Base-by-base conservation (phyloP, 768 basidiomycete genomes). In the Boletus pseudo-olivaceus region DNA sequence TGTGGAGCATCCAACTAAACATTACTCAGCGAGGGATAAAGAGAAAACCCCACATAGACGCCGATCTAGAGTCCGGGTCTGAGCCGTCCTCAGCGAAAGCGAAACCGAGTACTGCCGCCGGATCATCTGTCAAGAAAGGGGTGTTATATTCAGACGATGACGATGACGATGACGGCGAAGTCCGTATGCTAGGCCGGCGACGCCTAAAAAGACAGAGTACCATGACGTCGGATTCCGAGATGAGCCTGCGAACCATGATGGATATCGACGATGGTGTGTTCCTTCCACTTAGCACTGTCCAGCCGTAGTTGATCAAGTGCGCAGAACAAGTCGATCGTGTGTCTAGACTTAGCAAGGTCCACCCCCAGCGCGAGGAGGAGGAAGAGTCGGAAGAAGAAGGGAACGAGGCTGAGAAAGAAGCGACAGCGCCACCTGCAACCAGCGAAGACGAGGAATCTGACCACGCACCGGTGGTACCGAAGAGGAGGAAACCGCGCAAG, bases 201-300 rank as follows among this genome's bases (percentile, higher is more conserved):
- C 70, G 63, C 39, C 67, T 41, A 40, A 63, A 62, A 26, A 65
- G 73, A 47, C 76, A 75, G 62, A 61, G 71, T 42, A 64, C 54
- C 56, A 48, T 67, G 68, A 75, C 59, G 67, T 75, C 74, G 9
- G 79, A 83, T 53, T 72, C 75, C 15, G 80, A 72, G 59, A 65
- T 53, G 57, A 79, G 78, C 41, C 46, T 79, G 45, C 67, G 67
- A n/a, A 85, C 80, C 10, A 78, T 89, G 75, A 88, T 89, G 87
- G 88, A 90, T 47, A 78, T 89, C 50, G 87, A 88, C 52, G 88
- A 90, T 61, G 82, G 88, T 86, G 56, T 15, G 73, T 62, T 62
- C 42, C 71, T 75, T 12, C 63, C 62, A 19, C n/a, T 41, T 29
- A 9, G 26, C 10, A 0, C 9, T 11, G 60, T 67, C 15, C 62